phyloP scores from a whole-genome alignment of 2,329 filamentous ascomycete genomes.

The Biscogniauxia sp. region DNA sequence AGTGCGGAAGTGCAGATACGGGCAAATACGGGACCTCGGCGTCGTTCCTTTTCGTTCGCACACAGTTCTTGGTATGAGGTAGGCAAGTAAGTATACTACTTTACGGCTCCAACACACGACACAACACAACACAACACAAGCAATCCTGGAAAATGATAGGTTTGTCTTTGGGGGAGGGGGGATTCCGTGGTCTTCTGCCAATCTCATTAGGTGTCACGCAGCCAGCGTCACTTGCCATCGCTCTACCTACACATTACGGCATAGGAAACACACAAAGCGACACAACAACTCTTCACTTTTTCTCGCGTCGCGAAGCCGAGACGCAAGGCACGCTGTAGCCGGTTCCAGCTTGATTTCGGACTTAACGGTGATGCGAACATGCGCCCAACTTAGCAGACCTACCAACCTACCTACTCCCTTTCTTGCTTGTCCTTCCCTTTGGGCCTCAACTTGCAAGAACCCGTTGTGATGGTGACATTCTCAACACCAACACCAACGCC shows the following conservation, averaged over 20 bases:
- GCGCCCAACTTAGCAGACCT: too few species aligned
- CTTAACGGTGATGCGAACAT: not conserved
- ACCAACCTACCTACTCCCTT: too few species aligned
- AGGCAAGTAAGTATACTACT: too few species aligned
- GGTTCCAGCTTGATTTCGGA: not conserved
- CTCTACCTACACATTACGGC: not conserved
- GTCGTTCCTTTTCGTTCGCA: not conserved
- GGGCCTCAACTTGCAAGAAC: not conserved
- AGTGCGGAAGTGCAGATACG: constrained; percentile 3
- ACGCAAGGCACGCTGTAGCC: not conserved
- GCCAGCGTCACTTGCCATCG: too few species aligned
- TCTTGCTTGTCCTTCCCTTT: not conserved
- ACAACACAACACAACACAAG: not conserved
- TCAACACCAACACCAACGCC: not conserved
- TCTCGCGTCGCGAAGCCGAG: not conserved
- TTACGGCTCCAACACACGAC: too few species aligned
- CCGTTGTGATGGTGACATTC: too few species aligned
- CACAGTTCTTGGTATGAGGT: not conserved
- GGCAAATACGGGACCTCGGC: constrained; percentile 4
- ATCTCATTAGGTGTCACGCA: too few species aligned
- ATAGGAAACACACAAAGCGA: not conserved
- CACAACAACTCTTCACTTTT: not conserved
- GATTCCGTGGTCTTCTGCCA: too few species aligned
- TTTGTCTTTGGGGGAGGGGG: too few species aligned
- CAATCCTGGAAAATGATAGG: not conserved